phyloP scores from a whole-genome alignment of 169 alveolate species.

The Plasmodium vivax region DNA sequence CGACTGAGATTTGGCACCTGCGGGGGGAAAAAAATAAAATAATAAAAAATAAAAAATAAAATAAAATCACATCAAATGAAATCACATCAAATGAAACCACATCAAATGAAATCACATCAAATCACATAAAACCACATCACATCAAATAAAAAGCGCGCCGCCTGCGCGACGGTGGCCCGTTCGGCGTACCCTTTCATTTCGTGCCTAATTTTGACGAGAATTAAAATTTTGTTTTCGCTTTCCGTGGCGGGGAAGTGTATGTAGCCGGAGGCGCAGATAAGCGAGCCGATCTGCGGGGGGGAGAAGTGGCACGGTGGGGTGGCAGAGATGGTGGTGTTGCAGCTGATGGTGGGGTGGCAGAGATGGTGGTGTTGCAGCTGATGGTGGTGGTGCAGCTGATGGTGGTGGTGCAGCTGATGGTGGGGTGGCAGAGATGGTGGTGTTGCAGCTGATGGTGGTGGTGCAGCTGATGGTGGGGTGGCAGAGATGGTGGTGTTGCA shows the following conservation, averaged over 20 bases:
- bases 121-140: too few species aligned
- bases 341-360: too few species aligned
- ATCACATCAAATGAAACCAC: too few species aligned
- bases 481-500: too few species aligned
- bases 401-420: neutral
- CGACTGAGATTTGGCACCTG: constrained; percentile 72
- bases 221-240: constrained; percentile 57
- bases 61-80: too few species aligned
- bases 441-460: too few species aligned
- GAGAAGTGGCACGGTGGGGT: neutral
- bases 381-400: too few species aligned
- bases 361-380: too few species aligned
- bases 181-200: constrained; percentile 54
- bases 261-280: constrained; percentile 63
- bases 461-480: neutral
- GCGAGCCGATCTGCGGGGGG: constrained; percentile 35
- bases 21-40: neutral
- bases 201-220: constrained; percentile 51
- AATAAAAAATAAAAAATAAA: neutral
- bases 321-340: too few species aligned
- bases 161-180: neutral
- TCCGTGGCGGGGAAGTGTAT: constrained; percentile 55
- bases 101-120: too few species aligned
- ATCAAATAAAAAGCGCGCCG: too few species aligned
- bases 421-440: neutral